These are phyloP conservation scores for Botryosphaeria dothidea DNA, from an alignment of 2,329 filamentous ascomycete genomes.

Conservation along the genomic window DNA sequence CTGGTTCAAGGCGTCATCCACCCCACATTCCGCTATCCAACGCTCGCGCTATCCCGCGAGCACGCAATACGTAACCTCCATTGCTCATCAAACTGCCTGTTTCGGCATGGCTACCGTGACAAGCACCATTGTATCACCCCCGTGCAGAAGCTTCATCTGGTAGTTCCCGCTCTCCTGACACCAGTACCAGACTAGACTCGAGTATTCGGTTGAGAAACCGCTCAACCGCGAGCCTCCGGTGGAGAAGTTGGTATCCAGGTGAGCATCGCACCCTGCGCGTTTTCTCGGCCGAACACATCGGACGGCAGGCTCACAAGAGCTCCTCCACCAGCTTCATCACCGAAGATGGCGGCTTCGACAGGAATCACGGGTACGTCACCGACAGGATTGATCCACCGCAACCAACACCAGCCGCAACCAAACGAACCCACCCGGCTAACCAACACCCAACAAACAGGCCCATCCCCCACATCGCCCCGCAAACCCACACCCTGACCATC, in stretches of 20 bases:
- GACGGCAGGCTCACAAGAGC: background rate
- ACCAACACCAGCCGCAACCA: background rate
- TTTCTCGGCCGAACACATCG: background rate
- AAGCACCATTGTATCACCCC: background rate
- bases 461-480: slow-evolving; percentile 50
- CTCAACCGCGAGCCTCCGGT: slow-evolving; percentile 52
- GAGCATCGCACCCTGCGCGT: background rate
- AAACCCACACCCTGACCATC: slow-evolving; percentile 46
- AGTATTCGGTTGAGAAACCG: slow-evolving; percentile 47
- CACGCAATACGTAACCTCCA: background rate
- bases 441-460: slow-evolving; percentile 31
- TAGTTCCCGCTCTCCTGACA: background rate
- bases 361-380: slow-evolving; percentile 51
- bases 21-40: background rate
- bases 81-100: background rate
- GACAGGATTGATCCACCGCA: background rate
- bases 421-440: background rate
- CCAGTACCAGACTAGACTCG: slow-evolving; percentile 20
- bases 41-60: background rate
- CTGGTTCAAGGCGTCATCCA: too few relatives aligned
- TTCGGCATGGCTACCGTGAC: background rate
- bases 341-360: slow-evolving; percentile 52
- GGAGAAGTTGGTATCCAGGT: slow-evolving; percentile 47
- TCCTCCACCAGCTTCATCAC: slow-evolving; percentile 50
- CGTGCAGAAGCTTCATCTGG: too few relatives aligned